Evolutionary conservation across 2,329 filamentous ascomycete genomes (phyloP).

Genomic region (Botrytis sinoallii): DNA sequence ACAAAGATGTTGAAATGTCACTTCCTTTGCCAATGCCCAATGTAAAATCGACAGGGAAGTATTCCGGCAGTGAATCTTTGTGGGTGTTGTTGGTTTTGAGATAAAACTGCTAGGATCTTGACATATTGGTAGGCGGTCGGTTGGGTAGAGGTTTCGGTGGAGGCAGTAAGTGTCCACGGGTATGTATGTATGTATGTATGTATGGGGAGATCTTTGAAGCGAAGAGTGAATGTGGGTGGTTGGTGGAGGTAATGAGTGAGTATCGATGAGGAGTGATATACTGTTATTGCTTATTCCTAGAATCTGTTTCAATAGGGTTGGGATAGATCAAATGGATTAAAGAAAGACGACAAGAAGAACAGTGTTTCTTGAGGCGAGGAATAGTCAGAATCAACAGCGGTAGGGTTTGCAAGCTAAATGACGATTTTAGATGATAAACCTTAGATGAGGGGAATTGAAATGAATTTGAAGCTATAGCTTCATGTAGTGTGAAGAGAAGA

Average conservation of each 20-base stretch:
- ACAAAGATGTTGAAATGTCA: background rate
- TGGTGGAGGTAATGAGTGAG: background rate
- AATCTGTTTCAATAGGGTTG: background rate
- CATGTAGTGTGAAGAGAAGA: background rate
- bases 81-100: background rate
- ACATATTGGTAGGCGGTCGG: background rate
- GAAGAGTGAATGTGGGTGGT: background rate
- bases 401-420: background rate
- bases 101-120: slow-evolving; percentile 4
- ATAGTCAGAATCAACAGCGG: background rate
- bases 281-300: background rate
- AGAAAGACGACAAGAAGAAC: background rate
- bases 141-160: slow-evolving; percentile 2
- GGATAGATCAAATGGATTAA: too few species aligned
- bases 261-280: background rate
- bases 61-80: background rate
- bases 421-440: background rate
- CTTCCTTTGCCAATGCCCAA: slow-evolving; percentile 1
- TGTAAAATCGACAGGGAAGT: background rate
- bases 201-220: slow-evolving; percentile 13
- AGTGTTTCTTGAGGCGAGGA: background rate
- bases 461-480: background rate
- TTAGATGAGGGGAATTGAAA: background rate
- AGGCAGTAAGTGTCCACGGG: background rate
- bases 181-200: background rate